phyloP scores from a whole-genome alignment of 2,329 filamentous ascomycete species.

The Penicillium thymicola region DNA sequence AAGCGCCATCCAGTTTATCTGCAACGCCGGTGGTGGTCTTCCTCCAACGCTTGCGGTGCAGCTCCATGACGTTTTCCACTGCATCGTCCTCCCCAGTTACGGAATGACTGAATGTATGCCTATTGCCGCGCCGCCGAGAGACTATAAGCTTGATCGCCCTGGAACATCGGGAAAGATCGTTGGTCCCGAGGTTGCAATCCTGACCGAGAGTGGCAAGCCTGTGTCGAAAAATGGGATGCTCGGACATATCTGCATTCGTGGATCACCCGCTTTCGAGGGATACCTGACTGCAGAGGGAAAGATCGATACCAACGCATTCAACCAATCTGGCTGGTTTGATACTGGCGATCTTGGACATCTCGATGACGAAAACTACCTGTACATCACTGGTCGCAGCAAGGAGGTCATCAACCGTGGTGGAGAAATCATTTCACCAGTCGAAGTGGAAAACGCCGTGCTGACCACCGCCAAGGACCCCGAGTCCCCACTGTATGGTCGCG shows the following conservation, averaged over 20 bases:
- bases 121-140: conserved; percentile 54
- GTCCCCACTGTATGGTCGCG: conserved; percentile 44
- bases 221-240: conserved; percentile 34
- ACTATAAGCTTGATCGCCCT: conserved; percentile 51
- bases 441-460: conserved; percentile 57
- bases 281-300: conserved; percentile 17
- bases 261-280: conserved; percentile 51
- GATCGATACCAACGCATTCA: conserved; percentile 37
- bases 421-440: conserved; percentile 58
- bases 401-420: conserved; percentile 58
- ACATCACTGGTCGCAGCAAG: conserved; percentile 55
- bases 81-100: conserved; percentile 55
- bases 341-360: conserved; percentile 55
- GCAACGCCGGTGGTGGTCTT: conserved; percentile 55
- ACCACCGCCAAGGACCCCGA: conserved; percentile 42
- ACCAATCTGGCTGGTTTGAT: conserved; percentile 52
- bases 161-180: conserved; percentile 54
- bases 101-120: conserved; percentile 62
- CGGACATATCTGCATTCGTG: conserved; percentile 52
- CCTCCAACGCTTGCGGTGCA: conserved; percentile 51
- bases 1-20: conserved; percentile 51
- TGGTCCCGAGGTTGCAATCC: conserved; percentile 52
- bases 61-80: conserved; percentile 51
- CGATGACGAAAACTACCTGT: conserved; percentile 52
- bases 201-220: conserved; percentile 42